These are phyloP conservation scores for Silybum marianum DNA, from an alignment of 129 eudicot species.

Conservation along the genomic window DNA sequence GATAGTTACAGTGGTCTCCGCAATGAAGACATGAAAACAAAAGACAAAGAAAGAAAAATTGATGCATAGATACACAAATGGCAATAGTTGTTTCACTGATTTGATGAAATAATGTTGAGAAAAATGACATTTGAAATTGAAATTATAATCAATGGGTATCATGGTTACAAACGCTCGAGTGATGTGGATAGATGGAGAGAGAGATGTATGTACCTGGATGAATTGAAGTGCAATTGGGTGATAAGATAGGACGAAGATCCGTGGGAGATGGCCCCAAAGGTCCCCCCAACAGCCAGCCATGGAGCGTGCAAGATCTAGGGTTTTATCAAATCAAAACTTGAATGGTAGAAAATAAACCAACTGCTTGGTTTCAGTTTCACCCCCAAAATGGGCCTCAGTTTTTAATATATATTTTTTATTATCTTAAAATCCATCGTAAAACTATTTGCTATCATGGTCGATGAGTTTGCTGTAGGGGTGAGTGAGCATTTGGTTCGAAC, in stretches of 20 bases:
- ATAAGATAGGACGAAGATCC: conserved; percentile 42
- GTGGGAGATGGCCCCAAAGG: conserved; percentile 40
- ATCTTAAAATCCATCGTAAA: too few species aligned
- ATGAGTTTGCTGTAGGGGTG: too few species aligned
- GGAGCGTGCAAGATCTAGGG: conserved; percentile 17
- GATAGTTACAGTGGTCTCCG: conserved; percentile 30
- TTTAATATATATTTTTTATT: too few species aligned
- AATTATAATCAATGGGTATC: conserved; percentile 13
- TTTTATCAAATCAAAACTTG: conserved; percentile 23
- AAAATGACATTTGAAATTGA: too few species aligned
- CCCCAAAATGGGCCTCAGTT: too few species aligned
- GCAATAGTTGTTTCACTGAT: background rate
- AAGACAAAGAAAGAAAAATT: background rate
- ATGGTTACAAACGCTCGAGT: conserved; percentile 11
- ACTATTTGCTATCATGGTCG: too few species aligned
- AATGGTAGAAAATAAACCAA: background rate
- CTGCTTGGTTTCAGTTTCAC: background rate
- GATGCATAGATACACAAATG: conserved; percentile 15
- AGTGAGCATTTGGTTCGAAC: too few species aligned
- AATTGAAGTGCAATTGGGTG: conserved; percentile 29
- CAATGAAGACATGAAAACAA: conserved; percentile 14
- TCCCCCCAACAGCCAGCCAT: conserved; percentile 41
- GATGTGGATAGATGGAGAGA: conserved; percentile 32
- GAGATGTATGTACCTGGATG: conserved; percentile 17
- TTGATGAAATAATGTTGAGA: background rate